Evolutionary conservation across 176 grass and related monocot genomes (phyloP).

Genomic region (Raddia guianensis): DNA sequence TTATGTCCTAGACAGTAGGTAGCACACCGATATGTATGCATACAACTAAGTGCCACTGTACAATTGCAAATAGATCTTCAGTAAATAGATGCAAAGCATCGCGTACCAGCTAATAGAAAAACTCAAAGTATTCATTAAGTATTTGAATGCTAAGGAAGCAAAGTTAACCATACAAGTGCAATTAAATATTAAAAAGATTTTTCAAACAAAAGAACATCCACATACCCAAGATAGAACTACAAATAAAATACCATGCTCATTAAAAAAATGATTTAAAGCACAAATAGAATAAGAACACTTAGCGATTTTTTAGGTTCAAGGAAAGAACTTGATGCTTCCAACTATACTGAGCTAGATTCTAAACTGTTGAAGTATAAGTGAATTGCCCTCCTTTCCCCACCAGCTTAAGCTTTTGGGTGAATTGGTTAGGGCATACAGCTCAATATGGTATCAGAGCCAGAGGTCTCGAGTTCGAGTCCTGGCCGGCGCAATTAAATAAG

Average conservation of each 20-base stretch:
- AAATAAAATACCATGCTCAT: not conserved
- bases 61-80: conserved; percentile 8
- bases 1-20: not conserved
- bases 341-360: conserved; percentile 36
- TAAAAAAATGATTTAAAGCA: conserved; percentile 11
- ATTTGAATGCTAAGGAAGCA: conserved; percentile 18
- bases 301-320: not conserved
- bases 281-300: conserved; percentile 21
- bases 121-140: not conserved
- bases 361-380: too few relatives aligned
- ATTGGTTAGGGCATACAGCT: too few relatives aligned
- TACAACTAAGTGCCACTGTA: not conserved
- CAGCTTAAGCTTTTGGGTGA: too few relatives aligned
- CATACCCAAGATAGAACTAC: conserved; percentile 9
- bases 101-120: conserved; percentile 9
- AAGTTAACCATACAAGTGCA: conserved; percentile 5
- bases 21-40: not conserved
- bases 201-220: conserved; percentile 1
- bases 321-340: conserved; percentile 47
- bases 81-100: not conserved
- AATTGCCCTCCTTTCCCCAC: too few relatives aligned
- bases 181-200: conserved; percentile 16
- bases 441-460: too few relatives aligned
- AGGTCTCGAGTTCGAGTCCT: too few relatives aligned
- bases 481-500: too few relatives aligned